Evolutionary conservation across 2,329 filamentous ascomycete species (phyloP).

Genomic region (Colletotrichum graminicola): DNA sequence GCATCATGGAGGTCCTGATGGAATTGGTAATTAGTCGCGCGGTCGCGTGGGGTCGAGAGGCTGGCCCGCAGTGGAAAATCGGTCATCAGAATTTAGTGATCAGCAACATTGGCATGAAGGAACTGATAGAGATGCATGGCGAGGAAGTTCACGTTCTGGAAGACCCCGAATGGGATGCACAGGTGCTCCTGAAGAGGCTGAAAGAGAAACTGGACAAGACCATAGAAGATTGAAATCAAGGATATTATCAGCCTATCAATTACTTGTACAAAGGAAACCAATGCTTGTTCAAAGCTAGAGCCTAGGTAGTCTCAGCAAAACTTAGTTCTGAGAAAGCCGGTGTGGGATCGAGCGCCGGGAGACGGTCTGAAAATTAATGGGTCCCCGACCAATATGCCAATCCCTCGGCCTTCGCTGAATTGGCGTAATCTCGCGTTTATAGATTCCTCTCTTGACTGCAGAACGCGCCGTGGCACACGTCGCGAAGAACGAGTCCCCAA

Average conservation of each 20-base stretch:
- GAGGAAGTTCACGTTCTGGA: neutral
- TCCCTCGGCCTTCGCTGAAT: conserved; percentile 17
- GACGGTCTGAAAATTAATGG: neutral
- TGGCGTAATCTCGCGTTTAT: conserved; percentile 36
- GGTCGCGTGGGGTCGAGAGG: neutral
- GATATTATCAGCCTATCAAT: neutral
- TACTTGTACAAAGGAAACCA: neutral
- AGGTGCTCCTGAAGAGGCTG: neutral
- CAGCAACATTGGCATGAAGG: neutral
- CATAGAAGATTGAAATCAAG: neutral
- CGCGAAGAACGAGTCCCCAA: conserved; percentile 35
- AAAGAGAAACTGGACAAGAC: neutral
- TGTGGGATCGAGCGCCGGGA: conserved; percentile 4
- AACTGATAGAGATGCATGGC: neutral
- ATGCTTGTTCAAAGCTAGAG: neutral
- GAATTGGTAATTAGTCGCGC: neutral
- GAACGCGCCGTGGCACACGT: conserved; percentile 35
- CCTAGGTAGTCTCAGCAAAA: too few species aligned
- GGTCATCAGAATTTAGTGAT: conserved; percentile 11
- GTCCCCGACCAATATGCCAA: neutral
- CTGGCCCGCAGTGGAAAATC: neutral
- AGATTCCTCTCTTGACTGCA: conserved; percentile 33
- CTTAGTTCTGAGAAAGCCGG: neutral
- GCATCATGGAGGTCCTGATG: neutral
- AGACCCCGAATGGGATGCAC: neutral